Evolutionary conservation across 75 land plant genomes (phyloP).

Genomic region (Cryptomeria japonica): DNA sequence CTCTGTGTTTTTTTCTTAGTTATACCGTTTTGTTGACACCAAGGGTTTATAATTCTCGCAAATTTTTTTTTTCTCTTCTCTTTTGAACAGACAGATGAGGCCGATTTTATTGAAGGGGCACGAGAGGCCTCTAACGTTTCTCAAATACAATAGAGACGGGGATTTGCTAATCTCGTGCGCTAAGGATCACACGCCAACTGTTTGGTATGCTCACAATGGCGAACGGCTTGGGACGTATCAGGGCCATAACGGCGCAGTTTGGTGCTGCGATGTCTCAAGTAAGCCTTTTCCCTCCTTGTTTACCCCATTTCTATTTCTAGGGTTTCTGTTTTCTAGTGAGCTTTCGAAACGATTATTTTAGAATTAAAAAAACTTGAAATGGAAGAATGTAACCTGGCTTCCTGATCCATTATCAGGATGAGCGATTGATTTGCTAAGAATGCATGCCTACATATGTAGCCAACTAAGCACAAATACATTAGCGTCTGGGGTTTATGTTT

Average conservation of each 20-base stretch:
- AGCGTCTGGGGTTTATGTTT: too few relatives aligned
- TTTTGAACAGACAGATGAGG: constrained; percentile 53
- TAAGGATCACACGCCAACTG: constrained; percentile 10
- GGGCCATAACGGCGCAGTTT: neutral
- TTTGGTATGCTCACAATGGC: neutral
- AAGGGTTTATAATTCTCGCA: neutral
- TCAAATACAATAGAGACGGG: constrained; percentile 91
- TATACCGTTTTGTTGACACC: too few relatives aligned
- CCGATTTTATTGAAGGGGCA: constrained; percentile 97
- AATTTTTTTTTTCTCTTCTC: neutral
- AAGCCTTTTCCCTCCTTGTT: neutral
- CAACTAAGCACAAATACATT: neutral
- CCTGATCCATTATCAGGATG: neutral
- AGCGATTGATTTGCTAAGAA: neutral
- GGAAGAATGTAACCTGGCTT: neutral
- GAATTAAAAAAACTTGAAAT: neutral
- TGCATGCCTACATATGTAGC: neutral
- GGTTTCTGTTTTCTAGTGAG: neutral
- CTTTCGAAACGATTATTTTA: neutral
- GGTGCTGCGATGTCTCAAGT: constrained; percentile 36
- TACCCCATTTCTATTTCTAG: neutral
- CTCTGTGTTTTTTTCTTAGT: too few relatives aligned
- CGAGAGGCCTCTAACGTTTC: constrained; percentile 90
- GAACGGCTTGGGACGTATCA: neutral
- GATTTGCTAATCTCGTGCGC: constrained; percentile 13